Percentiles rank a stretch among this genome's conserved stretches.
phyloP scores from a whole-genome alignment of 805 yeast species.

The Tetrapisispora iriomotensis region DNA sequence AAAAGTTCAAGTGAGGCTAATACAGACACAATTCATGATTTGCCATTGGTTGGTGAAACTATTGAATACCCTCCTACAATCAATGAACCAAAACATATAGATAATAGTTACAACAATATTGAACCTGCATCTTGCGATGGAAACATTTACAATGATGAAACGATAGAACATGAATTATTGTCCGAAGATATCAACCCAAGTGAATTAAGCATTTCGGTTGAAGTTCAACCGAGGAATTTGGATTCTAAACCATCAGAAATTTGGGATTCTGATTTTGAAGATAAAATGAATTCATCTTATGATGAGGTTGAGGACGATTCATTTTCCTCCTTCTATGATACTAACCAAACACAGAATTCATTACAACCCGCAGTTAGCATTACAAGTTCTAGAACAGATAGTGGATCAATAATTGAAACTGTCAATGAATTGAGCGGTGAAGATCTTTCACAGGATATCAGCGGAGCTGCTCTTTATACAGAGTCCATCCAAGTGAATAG shows the following conservation, averaged over 20 bases:
- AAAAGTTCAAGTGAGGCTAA: neutral
- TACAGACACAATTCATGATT: neutral
- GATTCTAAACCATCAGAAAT: neutral
- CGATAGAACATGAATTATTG: slow-evolving; percentile 1
- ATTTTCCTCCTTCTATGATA: neutral
- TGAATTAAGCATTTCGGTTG: neutral
- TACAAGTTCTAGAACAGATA: slow-evolving; percentile 1
- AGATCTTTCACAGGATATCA: slow-evolving; percentile 10
- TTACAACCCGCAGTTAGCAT: slow-evolving; percentile 5
- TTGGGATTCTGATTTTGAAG: neutral
- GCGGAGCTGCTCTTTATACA: slow-evolving; percentile 1
- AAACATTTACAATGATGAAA: too few species aligned
- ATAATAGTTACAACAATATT: too few species aligned
- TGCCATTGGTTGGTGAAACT: too few species aligned
- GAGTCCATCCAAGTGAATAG: neutral
- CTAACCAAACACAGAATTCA: neutral
- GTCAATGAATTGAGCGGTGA: slow-evolving; percentile 10
- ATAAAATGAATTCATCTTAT: neutral
- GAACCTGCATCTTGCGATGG: too few species aligned
- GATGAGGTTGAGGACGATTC: neutral
- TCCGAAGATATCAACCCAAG: neutral
- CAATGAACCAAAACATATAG: neutral
- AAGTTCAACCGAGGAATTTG: neutral
- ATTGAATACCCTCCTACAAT: too few species aligned
- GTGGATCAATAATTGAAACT: slow-evolving; percentile 6